phyloP scores from a whole-genome alignment of 176 grass and related monocot species.

The Triticum monococcum region DNA sequence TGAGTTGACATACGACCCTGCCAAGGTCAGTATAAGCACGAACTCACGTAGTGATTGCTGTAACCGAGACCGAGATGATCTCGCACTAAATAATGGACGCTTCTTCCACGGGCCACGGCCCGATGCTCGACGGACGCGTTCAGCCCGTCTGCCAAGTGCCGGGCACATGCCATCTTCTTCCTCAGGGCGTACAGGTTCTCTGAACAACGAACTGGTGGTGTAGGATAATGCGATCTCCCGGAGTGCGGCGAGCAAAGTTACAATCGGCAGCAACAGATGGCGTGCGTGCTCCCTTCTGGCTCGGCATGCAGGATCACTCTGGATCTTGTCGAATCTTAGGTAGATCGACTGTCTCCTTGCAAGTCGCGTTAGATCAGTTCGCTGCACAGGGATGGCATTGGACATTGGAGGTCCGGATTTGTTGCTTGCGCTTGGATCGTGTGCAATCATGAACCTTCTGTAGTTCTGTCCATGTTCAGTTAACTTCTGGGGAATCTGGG shows the following conservation, averaged over 20 bases:
- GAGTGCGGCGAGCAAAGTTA: not conserved
- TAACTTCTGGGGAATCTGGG: not conserved
- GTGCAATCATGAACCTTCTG: no score
- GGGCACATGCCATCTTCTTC: constrained; percentile 19
- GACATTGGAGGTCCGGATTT: constrained; percentile 13
- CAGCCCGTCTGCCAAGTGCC: not conserved
- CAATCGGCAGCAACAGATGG: not conserved
- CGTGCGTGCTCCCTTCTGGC: not conserved
- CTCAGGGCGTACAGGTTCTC: constrained; percentile 32
- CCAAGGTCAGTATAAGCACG: not conserved
- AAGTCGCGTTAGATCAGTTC: not conserved
- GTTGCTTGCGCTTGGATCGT: no score
- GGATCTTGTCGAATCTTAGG: constrained; percentile 40
- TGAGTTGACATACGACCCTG: not conserved
- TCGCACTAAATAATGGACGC: no score
- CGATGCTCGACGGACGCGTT: constrained; percentile 23
- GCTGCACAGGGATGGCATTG: not conserved
- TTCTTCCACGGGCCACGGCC: not conserved
- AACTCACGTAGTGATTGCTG: not conserved
- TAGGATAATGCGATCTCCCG: not conserved
- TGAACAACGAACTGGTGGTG: constrained; percentile 31
- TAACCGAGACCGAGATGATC: not conserved
- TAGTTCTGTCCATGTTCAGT: no score
- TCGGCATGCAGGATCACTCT: not conserved
- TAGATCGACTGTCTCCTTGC: constrained; percentile 19